A percentile compares a stretch with the other conserved stretches of the same genome.
phyloP scores from a whole-genome alignment of 495 filamentous ascomycete genomes.

The Neurospora africana region DNA sequence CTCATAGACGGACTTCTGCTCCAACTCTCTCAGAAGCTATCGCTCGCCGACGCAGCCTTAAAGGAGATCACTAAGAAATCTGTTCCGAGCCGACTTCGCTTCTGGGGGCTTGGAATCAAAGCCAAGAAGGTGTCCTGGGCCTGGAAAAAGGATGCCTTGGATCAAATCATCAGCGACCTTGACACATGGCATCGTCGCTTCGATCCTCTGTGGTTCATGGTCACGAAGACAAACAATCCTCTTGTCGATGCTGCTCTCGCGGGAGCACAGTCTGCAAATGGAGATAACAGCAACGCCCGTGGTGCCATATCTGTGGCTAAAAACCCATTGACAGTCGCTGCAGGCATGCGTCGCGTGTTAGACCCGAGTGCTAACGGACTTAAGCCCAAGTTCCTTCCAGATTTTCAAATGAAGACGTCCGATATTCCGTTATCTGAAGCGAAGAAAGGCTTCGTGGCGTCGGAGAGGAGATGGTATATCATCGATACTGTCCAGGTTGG shows the following conservation, averaged over 20 bases:
- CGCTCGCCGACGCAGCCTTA: neutral
- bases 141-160: conserved; percentile 15
- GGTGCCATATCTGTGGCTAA: neutral
- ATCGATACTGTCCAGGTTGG: conserved; percentile 17
- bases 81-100: neutral
- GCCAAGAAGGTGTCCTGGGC: conserved; percentile 4
- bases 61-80: neutral
- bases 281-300: neutral
- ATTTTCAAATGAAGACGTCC: neutral
- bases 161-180: conserved; percentile 23
- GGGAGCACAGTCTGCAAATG: neutral
- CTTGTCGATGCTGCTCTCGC: conserved; percentile 17
- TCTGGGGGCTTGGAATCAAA: neutral
- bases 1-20: conserved; percentile 3
- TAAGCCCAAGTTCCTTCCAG: neutral
- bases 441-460: neutral
- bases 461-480: conserved; percentile 1
- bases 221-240: conserved; percentile 22
- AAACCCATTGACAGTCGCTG: neutral
- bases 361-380: neutral
- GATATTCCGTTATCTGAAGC: neutral
- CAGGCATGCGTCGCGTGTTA: neutral
- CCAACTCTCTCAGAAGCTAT: conserved; percentile 1
- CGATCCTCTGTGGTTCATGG: conserved; percentile 32
- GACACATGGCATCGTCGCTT: conserved; percentile 31